Conservation (phyloP, 805 yeast species). For the Candida krabiensis region DNA sequence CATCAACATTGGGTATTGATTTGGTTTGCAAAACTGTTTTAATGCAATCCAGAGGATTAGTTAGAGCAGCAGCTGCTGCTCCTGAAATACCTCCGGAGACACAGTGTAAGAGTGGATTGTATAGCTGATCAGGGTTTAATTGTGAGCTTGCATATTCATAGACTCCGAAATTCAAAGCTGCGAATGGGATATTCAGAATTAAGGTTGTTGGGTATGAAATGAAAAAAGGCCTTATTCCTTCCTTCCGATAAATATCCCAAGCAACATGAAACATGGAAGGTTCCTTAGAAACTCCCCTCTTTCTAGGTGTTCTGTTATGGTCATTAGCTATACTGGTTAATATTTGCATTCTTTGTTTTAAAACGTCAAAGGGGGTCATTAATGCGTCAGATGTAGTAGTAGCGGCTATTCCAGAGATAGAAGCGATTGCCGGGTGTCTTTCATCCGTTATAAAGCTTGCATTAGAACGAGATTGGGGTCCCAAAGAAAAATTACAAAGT, state of each 20-base stretch:
- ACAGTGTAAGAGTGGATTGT: slow-evolving; percentile 91
- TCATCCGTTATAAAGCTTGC: slow-evolving; percentile 53
- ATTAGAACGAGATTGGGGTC: slow-evolving; percentile 19
- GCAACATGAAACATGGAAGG: slow-evolving; percentile 29
- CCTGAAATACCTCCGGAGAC: slow-evolving; percentile 93
- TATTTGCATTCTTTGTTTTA: slow-evolving; percentile 92
- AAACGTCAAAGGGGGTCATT: slow-evolving; percentile 96
- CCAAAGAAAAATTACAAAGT: slow-evolving; percentile 38
- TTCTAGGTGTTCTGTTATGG: neutral
- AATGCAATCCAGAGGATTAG: slow-evolving; percentile 92
- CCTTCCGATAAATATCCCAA: slow-evolving; percentile 50
- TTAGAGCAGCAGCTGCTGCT: slow-evolving; percentile 90
- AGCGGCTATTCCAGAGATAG: slow-evolving; percentile 87
- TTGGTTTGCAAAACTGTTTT: slow-evolving; percentile 90
- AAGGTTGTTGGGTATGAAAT: slow-evolving; percentile 93
- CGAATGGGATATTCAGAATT: slow-evolving; percentile 89
- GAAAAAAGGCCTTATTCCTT: slow-evolving; percentile 81
- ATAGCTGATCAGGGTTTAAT: slow-evolving; percentile 72
- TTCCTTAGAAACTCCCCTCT: too few relatives aligned
- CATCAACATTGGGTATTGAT: slow-evolving; percentile 58
- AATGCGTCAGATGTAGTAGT: slow-evolving; percentile 92
- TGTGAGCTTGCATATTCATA: slow-evolving; percentile 81
- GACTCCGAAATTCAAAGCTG: slow-evolving; percentile 89
- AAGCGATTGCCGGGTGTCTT: slow-evolving; percentile 80
- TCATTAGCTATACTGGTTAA: slow-evolving; percentile 7